Evolutionary conservation across 805 yeast species (phyloP).

Genomic region (Sugiyamaella boreocaroliniensis): DNA sequence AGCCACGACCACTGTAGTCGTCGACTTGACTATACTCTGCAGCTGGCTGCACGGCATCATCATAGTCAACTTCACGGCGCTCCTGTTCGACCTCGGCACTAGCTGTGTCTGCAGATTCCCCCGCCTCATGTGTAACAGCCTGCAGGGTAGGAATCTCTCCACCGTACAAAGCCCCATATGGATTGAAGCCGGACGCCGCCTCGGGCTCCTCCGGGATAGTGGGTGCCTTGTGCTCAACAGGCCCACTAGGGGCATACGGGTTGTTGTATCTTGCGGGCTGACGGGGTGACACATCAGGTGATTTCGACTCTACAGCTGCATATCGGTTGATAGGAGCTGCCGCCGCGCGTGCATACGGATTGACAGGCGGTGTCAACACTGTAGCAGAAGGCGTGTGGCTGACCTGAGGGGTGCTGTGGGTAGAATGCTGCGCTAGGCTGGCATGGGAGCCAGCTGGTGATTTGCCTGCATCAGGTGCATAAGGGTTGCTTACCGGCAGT

Average conservation of each 20-base stretch:
- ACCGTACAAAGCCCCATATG: slow-evolving; percentile 19
- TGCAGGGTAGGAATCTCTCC: slow-evolving; percentile 4
- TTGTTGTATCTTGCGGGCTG: slow-evolving; percentile 2
- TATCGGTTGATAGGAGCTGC: not conserved
- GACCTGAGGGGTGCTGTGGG: too few relatives aligned
- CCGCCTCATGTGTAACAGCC: not conserved
- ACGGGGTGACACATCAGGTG: not conserved
- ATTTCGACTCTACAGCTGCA: not conserved
- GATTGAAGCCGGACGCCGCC: slow-evolving; percentile 7
- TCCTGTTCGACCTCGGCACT: slow-evolving; percentile 9
- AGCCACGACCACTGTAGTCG: too few relatives aligned
- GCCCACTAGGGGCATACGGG: slow-evolving; percentile 10
- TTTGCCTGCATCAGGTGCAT: not conserved
- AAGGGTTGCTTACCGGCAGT: not conserved
- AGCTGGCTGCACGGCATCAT: not conserved
- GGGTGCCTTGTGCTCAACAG: not conserved
- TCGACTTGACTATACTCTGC: too few relatives aligned
- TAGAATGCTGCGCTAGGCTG: too few relatives aligned
- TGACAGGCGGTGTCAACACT: not conserved
- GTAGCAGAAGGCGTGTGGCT: too few relatives aligned
- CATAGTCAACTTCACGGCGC: slow-evolving; percentile 2
- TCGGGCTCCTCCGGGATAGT: not conserved
- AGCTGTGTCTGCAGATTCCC: slow-evolving; percentile 25
- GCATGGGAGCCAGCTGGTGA: not conserved
- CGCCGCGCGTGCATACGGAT: not conserved